Conservation (phyloP, 148 eudicot genomes). For the Spergularia bocconei region DNA sequence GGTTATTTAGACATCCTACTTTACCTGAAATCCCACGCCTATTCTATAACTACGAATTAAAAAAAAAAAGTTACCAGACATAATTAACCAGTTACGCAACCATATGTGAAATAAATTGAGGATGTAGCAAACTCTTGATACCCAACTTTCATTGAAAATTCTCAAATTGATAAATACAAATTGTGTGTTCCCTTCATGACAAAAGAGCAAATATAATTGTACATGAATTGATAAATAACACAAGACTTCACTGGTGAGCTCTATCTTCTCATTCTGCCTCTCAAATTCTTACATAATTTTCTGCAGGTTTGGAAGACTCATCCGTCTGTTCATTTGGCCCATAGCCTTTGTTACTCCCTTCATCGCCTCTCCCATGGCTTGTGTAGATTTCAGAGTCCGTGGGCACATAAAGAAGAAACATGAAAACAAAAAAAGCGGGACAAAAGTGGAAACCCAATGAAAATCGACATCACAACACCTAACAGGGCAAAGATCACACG, state of each 20-base stretch:
- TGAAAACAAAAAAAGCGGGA: neutral
- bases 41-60: no score
- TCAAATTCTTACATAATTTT: conserved; percentile 97
- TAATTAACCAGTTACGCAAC: no score
- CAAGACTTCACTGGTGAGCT: conserved; percentile 81
- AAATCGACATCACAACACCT: neutral
- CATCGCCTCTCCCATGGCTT: conserved; percentile 99
- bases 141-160: no score
- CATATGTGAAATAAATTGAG: no score
- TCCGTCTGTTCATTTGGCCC: conserved; percentile 97
- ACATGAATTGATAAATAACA: no score
- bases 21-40: no score
- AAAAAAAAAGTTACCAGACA: no score
- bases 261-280: conserved; percentile 97
- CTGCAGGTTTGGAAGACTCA: conserved; percentile 93
- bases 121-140: no score
- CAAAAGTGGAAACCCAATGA: neutral
- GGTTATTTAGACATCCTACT: no score
- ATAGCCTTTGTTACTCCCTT: conserved; percentile 99
- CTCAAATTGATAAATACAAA: no score
- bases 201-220: no score
- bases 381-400: conserved; percentile 94
- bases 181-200: no score
- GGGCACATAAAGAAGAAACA: conserved; percentile 2
- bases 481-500: conserved; percentile 13